Evolutionary conservation across 768 basidiomycete genomes (phyloP).

Genomic region (Dentipellis fragilis): DNA sequence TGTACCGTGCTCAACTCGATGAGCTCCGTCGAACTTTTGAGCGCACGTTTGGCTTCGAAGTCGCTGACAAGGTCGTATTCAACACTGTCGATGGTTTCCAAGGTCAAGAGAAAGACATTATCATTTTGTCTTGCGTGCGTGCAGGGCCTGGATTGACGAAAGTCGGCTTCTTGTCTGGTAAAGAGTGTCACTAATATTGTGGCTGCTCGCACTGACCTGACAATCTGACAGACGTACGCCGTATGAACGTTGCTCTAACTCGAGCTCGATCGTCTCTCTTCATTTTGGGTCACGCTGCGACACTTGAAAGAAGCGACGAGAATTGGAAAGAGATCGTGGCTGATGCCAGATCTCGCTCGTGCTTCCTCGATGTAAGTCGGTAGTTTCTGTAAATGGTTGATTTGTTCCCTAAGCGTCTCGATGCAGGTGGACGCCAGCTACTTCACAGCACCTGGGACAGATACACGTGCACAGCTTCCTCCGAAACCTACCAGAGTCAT

Average conservation of each 20-base stretch:
- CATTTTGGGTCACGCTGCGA: constrained; percentile 84
- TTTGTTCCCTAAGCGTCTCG: not conserved
- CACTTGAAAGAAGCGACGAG: constrained; percentile 76
- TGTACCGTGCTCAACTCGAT: constrained; percentile 85
- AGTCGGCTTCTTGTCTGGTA: constrained; percentile 86
- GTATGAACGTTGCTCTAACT: constrained; percentile 99
- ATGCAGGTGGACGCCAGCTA: constrained; percentile 26
- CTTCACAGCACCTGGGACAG: constrained; percentile 24
- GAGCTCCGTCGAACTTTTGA: constrained; percentile 67
- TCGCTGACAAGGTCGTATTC: constrained; percentile 74
- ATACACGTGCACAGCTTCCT: constrained; percentile 6
- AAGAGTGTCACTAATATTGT: constrained; percentile 6
- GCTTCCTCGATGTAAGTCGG: constrained; percentile 51
- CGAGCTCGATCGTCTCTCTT: constrained; percentile 91
- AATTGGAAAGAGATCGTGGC: constrained; percentile 71
- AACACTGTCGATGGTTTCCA: constrained; percentile 99
- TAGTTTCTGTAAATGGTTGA: constrained; percentile 1
- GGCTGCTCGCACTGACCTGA: not conserved
- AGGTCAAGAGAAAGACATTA: constrained; percentile 97
- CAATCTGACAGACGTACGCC: constrained; percentile 47
- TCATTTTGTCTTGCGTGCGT: constrained; percentile 94
- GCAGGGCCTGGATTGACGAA: constrained; percentile 75
- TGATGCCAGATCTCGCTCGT: constrained; percentile 60
- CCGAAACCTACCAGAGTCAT: constrained; percentile 9
- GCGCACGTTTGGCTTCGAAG: constrained; percentile 57